Conservation (phyloP, 2,329 filamentous ascomycete genomes). For the Juglanconis juglandina region DNA sequence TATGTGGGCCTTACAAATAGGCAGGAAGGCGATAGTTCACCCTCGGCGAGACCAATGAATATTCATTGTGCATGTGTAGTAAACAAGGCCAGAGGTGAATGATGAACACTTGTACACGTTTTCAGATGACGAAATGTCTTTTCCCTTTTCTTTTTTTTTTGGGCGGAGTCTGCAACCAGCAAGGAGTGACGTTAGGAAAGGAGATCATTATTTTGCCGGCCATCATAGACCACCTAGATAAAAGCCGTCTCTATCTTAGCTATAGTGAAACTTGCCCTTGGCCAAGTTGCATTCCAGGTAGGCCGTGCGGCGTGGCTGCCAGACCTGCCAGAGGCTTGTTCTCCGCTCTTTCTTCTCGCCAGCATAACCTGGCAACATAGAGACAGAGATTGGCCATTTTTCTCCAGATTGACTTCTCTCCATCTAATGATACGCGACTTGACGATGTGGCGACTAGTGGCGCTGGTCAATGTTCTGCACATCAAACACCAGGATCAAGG, state of each 20-base stretch:
- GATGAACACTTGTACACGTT: neutral
- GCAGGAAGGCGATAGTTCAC: neutral
- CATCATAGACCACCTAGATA: too few species aligned
- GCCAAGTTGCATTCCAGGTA: neutral
- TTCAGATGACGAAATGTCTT: neutral
- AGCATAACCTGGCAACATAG: neutral
- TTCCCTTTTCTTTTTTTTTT: neutral
- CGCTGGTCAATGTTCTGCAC: neutral
- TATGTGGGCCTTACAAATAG: neutral
- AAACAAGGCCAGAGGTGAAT: too few species aligned
- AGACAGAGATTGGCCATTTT: neutral
- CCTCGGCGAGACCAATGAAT: neutral
- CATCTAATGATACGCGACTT: too few species aligned
- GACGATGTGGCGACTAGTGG: too few species aligned
- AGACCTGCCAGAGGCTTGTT: neutral
- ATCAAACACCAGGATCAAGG: neutral
- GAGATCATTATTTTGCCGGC: too few species aligned
- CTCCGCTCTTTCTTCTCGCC: neutral
- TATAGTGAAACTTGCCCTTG: neutral
- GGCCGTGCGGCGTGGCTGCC: neutral
- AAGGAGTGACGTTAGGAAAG: too few species aligned
- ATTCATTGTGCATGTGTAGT: neutral
- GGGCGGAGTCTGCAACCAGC: too few species aligned
- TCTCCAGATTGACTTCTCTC: neutral
- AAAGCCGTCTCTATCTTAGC: neutral